A percentile compares a stretch with the other conserved stretches of the same genome.
Conservation (phyloP, 495 filamentous ascomycete species). For the Hypoxylon lienhwacheense region DNA sequence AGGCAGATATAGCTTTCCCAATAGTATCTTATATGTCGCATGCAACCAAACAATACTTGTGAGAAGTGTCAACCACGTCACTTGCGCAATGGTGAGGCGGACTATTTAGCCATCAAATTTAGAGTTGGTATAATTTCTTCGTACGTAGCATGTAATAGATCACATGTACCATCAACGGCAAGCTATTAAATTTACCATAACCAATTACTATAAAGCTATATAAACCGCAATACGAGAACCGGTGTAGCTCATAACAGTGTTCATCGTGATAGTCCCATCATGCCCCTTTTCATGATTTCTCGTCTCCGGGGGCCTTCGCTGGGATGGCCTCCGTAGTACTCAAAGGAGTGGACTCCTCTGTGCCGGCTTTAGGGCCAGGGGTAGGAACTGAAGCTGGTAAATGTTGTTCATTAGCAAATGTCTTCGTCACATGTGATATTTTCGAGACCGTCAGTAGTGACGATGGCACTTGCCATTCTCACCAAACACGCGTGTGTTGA, state of each 20-base stretch:
- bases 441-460: not conserved
- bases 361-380: constrained; percentile 30
- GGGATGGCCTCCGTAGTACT: constrained; percentile 24
- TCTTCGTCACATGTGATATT: not conserved
- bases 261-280: constrained; percentile 1
- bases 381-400: constrained; percentile 26
- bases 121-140: not conserved
- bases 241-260: constrained; percentile 19
- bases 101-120: not conserved
- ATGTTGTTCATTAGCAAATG: not conserved
- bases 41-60: no score
- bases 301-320: constrained; percentile 27
- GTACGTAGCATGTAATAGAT: not conserved
- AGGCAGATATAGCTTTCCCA: no score
- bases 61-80: no score
- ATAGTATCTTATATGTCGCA: no score
- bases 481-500: not conserved
- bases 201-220: constrained; percentile 16
- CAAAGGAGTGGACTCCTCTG: constrained; percentile 21
- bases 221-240: constrained; percentile 8
- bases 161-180: not conserved
- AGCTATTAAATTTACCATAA: constrained; percentile 10
- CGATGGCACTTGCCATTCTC: not conserved
- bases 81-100: no score
- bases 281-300: constrained; percentile 20